phyloP scores from a whole-genome alignment of 2,329 filamentous ascomycete genomes.

The Epichloe uncinata region DNA sequence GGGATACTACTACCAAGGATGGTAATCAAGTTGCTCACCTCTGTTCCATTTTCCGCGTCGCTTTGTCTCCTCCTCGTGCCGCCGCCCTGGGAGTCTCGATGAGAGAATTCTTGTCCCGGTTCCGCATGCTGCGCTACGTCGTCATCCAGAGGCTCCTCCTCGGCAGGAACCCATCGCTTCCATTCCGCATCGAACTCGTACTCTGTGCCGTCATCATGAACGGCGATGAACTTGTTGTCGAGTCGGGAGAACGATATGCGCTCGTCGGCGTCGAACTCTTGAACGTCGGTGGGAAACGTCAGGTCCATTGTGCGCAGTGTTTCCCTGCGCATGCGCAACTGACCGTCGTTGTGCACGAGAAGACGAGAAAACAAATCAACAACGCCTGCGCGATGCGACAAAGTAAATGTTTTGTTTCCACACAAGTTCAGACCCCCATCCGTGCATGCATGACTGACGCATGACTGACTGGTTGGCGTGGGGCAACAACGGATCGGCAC shows the following conservation, averaged over 20 bases:
- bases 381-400: not conserved
- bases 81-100: constrained; percentile 1
- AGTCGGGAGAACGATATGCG: constrained; percentile 80
- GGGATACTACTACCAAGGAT: too few species aligned
- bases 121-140: constrained; percentile 4
- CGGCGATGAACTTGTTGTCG: constrained; percentile 70
- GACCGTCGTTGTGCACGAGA: not conserved
- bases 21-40: too few species aligned
- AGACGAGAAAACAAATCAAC: not conserved
- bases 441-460: too few species aligned
- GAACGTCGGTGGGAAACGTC: constrained; percentile 44
- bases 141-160: constrained; percentile 30
- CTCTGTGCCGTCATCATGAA: constrained; percentile 72
- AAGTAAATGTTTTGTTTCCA: not conserved
- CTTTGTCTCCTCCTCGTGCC: constrained; percentile 30
- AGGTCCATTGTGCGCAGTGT: constrained; percentile 16
- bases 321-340: not conserved
- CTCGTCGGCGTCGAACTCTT: constrained; percentile 62
- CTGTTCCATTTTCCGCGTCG: constrained; percentile 22
- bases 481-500: not conserved
- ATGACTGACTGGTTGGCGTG: not conserved
- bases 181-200: constrained; percentile 65
- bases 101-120: not conserved
- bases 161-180: constrained; percentile 61
- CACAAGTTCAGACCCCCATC: too few species aligned